Evolutionary conservation across 768 basidiomycete species (phyloP), one percentile per base, ranked within the genome.

Genomic region (Mycena olivaceomarginata): DNA sequence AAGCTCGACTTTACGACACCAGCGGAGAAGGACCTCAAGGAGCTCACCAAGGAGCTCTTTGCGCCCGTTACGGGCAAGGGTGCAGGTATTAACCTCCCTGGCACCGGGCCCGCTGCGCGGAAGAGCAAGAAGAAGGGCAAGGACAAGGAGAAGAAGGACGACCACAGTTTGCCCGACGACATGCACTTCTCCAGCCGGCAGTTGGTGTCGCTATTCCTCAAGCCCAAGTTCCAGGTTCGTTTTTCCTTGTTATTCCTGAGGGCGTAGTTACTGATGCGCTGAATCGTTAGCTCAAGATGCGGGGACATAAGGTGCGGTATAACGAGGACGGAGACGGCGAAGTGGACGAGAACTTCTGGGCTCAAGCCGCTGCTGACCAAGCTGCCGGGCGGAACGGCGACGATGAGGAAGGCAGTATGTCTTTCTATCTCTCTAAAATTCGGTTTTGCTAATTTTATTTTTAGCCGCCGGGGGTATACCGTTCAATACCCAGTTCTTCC

Each of bases 291-390:
- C 86, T 99, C 48, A 95, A 93, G 82, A 97, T 98, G 97, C 93
- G 97, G 16, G 95, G 96, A 10, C 93, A 93, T 70, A 89, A 90
- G 48, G 92, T 89, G 62, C 81, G 83, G 79, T 86, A 89, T 79
- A 92, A 93, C 72, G 90, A 92, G 72, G 89, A 90, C 40, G 92
- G 90, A 40, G 94, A 97, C 78, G 97, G 95, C 40, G 97, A 98
- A 85, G 94, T 98, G 39, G 98, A 99, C 82, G 97, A 98, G 86
- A 93, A 95, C 77, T 99, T 97, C 88, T 99, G 98, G 98, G 98
- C 97, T 0, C 95, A 97, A 81, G 97, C 96, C 5, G 97, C 97
- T 12, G 96, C 96, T 0, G 92, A 95, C 67, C 94, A 96, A 84
- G 93, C 93, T 16, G 94, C 91, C 11, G 92, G 88, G 12, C 91